Evolutionary conservation across 169 alveolate genomes (phyloP).

Genomic region (Plasmodium chabaudi): DNA sequence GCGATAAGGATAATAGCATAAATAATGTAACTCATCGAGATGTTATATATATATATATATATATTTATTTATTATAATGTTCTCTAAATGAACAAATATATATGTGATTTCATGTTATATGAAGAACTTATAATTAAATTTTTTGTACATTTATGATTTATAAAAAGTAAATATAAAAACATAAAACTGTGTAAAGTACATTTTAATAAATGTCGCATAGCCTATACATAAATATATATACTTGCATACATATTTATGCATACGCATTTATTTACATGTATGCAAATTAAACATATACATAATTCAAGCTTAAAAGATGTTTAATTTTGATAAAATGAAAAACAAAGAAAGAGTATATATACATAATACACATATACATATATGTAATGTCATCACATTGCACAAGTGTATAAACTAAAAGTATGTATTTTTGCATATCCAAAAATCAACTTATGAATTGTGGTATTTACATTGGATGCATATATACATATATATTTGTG

Average conservation of each 20-base stretch:
- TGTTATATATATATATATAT: neutral
- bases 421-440: too few relatives aligned
- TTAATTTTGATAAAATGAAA: too few relatives aligned
- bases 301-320: too few relatives aligned
- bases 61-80: constrained; percentile 2
- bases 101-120: constrained; percentile 1
- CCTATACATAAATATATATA: neutral
- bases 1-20: too few relatives aligned
- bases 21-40: too few relatives aligned
- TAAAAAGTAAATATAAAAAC: neutral
- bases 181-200: neutral
- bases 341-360: neutral
- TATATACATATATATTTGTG: constrained; percentile 4
- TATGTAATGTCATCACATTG: too few relatives aligned
- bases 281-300: neutral
- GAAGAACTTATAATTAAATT: constrained; percentile 7
- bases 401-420: too few relatives aligned
- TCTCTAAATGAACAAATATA: constrained; percentile 17
- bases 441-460: too few relatives aligned
- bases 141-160: neutral
- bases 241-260: neutral
- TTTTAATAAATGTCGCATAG: neutral
- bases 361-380: neutral
- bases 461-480: neutral
- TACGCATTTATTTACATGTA: neutral